Conservation (phyloP, 441 rosid species). For the Codiaeum variegatum region DNA sequence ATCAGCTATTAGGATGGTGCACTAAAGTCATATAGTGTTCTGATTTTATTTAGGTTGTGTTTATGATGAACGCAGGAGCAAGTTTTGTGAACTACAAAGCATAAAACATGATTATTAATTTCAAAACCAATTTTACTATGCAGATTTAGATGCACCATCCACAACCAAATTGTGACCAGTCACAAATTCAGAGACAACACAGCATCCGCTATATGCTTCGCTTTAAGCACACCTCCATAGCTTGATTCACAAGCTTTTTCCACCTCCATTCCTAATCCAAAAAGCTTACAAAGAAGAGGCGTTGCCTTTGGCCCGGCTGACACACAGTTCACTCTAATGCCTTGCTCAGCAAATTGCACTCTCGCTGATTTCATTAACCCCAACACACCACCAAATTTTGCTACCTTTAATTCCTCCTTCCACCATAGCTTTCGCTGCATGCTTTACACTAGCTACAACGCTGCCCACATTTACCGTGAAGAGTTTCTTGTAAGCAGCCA, state of each 20-base stretch:
- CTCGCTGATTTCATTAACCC: constrained; percentile 18
- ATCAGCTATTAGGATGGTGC: too few relatives aligned
- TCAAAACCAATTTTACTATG: neutral
- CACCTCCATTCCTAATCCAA: neutral
- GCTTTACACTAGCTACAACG: constrained; percentile 28
- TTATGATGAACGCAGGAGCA: too few relatives aligned
- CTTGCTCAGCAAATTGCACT: constrained; percentile 17
- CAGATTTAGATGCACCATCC: constrained; percentile 25
- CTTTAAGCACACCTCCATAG: constrained; percentile 22
- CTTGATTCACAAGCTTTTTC: constrained; percentile 17
- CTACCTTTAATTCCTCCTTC: constrained; percentile 26
- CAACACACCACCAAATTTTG: constrained; percentile 26
- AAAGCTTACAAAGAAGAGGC: neutral
- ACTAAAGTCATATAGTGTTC: too few relatives aligned
- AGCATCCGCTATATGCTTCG: constrained; percentile 31
- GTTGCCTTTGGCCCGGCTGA: constrained; percentile 19
- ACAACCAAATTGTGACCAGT: constrained; percentile 36
- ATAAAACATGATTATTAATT: too few relatives aligned
- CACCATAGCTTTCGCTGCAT: constrained; percentile 35
- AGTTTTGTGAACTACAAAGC: too few relatives aligned
- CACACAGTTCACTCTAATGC: constrained; percentile 22
- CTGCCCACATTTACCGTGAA: constrained; percentile 29
- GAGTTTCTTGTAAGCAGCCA: neutral
- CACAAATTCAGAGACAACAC: constrained; percentile 32
- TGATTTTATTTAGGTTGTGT: too few relatives aligned